Evolutionary conservation across 192 early-diverging fungal genomes (phyloP).

Genomic region (Jimgerdemannia flammicorona): DNA sequence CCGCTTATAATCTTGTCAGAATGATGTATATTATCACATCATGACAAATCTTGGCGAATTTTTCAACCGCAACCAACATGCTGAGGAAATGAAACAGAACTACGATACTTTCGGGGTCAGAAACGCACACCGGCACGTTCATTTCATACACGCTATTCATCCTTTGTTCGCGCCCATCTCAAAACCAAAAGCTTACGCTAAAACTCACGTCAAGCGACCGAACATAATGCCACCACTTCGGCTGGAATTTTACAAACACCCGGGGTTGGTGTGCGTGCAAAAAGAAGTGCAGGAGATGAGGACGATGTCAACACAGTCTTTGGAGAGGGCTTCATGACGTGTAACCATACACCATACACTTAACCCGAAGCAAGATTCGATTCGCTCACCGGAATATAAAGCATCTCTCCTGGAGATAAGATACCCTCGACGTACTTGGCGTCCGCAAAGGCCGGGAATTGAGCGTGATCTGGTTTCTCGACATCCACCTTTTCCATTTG

Average conservation of each 20-base stretch:
- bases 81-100: no score
- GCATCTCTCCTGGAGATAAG: conserved; percentile 70
- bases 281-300: background rate
- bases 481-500: conserved; percentile 57
- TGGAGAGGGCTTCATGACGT: no score
- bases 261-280: no score
- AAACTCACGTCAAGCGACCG: conserved; percentile 69
- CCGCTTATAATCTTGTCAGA: no score
- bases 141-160: no score
- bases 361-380: background rate
- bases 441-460: conserved; percentile 52
- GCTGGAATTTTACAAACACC: conserved; percentile 27
- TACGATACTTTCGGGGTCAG: no score
- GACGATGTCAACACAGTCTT: background rate
- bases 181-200: conserved; percentile 89
- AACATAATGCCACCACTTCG: conserved; percentile 91
- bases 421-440: conserved; percentile 66
- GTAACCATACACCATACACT: no score
- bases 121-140: no score
- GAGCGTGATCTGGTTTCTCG: conserved; percentile 49
- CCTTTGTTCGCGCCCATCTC: background rate
- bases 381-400: conserved; percentile 80
- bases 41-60: no score
- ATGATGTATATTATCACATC: no score
- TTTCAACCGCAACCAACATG: no score